Conservation (phyloP, 495 filamentous ascomycete genomes). For the Aspergillus taichungensis region DNA sequence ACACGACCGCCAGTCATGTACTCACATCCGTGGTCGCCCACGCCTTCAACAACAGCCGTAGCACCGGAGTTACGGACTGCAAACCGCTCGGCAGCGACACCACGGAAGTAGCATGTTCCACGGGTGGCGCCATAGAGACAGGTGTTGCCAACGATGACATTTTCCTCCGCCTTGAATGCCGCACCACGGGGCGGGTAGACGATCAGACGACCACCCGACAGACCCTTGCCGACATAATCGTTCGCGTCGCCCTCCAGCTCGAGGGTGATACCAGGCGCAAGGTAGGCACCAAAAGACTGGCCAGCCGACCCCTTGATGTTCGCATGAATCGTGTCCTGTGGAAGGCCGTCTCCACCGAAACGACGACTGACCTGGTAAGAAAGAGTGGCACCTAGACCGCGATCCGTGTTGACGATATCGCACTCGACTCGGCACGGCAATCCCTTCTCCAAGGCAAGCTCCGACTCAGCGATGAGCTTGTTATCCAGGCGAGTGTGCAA, state of each 20-base stretch:
- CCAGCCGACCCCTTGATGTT: conserved; percentile 99
- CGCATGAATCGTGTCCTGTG: conserved; percentile 91
- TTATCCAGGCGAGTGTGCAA: conserved; percentile 95
- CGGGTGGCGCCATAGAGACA: conserved; percentile 95
- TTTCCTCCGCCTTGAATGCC: conserved; percentile 96
- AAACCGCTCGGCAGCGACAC: conserved; percentile 94
- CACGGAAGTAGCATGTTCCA: conserved; percentile 95
- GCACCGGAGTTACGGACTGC: conserved; percentile 97
- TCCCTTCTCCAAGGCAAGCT: conserved; percentile 93
- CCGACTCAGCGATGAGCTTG: conserved; percentile 95
- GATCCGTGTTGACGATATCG: conserved; percentile 97
- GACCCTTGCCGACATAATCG: conserved; percentile 96
- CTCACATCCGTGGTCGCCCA: conserved; percentile 97
- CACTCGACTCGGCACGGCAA: conserved; percentile 92
- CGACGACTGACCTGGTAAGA: conserved; percentile 94
- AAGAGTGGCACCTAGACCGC: conserved; percentile 85
- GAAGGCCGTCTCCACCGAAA: conserved; percentile 84
- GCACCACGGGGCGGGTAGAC: conserved; percentile 92
- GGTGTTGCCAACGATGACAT: conserved; percentile 91
- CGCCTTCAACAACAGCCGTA: conserved; percentile 92
- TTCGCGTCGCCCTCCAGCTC: conserved; percentile 98
- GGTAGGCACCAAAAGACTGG: conserved; percentile 94
- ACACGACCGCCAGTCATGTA: conserved; percentile 99
- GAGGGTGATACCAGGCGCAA: conserved; percentile 89
- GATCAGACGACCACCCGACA: conserved; percentile 92